A percentile compares a stretch with the other conserved stretches of the same genome.
Conservation (phyloP, 176 grass and related monocot species). For the Oryza glaberrima region DNA sequence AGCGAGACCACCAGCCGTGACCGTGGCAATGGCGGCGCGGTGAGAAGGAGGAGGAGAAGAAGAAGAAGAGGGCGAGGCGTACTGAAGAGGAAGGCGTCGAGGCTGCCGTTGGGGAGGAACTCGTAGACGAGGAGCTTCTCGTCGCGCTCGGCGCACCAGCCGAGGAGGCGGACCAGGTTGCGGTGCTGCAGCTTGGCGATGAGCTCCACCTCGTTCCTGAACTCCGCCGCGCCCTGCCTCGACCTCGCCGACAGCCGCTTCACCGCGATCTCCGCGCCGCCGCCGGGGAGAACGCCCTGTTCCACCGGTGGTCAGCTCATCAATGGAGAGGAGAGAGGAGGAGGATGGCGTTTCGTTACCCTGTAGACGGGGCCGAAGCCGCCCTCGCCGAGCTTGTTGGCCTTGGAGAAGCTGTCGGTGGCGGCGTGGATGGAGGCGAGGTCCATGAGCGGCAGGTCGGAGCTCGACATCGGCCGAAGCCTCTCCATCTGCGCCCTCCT, state of each 20-base stretch:
- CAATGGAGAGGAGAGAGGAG: not conserved
- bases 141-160: conserved; percentile 78
- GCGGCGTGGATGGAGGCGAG: conserved; percentile 65
- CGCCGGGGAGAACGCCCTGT: conserved; percentile 63
- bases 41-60: not conserved
- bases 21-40: not conserved
- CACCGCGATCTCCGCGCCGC: conserved; percentile 64
- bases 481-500: conserved; percentile 60
- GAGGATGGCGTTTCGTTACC: conserved; percentile 18
- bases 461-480: conserved; percentile 62
- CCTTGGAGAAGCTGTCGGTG: conserved; percentile 80
- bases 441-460: conserved; percentile 76
- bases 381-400: conserved; percentile 91
- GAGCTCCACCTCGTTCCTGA: conserved; percentile 85
- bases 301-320: no score
- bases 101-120: conserved; percentile 86
- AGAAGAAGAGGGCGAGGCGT: not conserved
- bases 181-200: conserved; percentile 97
- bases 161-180: conserved; percentile 82
- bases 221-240: conserved; percentile 72
- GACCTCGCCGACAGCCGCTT: conserved; percentile 83
- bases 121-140: conserved; percentile 95
- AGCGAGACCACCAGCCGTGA: not conserved
- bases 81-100: conserved; percentile 89
- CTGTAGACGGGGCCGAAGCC: conserved; percentile 89